Evolutionary conservation across 2,329 filamentous ascomycete genomes (phyloP).

Genomic region (Eurotiales sp.): DNA sequence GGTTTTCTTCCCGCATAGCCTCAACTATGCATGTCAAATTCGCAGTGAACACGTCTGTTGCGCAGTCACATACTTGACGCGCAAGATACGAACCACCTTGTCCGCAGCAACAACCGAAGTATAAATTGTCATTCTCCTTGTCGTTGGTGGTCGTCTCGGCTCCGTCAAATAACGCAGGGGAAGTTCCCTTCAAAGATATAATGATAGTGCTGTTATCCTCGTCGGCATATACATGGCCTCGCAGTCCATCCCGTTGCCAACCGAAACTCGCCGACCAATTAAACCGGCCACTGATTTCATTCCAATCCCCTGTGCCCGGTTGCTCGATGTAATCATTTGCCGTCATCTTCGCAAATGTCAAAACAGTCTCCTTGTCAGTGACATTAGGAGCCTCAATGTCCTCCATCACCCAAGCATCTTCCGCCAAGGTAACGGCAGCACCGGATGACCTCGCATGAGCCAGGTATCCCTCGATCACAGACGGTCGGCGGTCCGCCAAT

Average conservation of each 20-base stretch:
- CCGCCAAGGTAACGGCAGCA: constrained; percentile 62
- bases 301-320: constrained; percentile 72
- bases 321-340: constrained; percentile 81
- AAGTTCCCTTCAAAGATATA: constrained; percentile 89
- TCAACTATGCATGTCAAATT: constrained; percentile 84
- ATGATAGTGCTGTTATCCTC: constrained; percentile 80
- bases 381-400: constrained; percentile 74
- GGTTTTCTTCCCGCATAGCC: constrained; percentile 74
- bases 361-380: constrained; percentile 76
- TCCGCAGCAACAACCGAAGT: constrained; percentile 96
- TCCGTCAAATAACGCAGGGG: constrained; percentile 89
- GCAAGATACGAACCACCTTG: constrained; percentile 88
- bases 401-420: constrained; percentile 79
- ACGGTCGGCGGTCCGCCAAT: constrained; percentile 71
- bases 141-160: constrained; percentile 95
- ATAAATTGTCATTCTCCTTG: constrained; percentile 96
- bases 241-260: constrained; percentile 83
- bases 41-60: constrained; percentile 79
- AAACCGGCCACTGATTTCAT: constrained; percentile 72
- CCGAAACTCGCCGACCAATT: constrained; percentile 88
- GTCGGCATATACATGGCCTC: constrained; percentile 90
- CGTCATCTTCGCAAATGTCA: constrained; percentile 83
- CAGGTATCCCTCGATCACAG: constrained; percentile 74
- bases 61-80: constrained; percentile 91
- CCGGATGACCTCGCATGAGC: constrained; percentile 67